These are phyloP conservation scores for Penicillium nucicola DNA, from an alignment of 495 filamentous ascomycete species.

Conservation along the genomic window DNA sequence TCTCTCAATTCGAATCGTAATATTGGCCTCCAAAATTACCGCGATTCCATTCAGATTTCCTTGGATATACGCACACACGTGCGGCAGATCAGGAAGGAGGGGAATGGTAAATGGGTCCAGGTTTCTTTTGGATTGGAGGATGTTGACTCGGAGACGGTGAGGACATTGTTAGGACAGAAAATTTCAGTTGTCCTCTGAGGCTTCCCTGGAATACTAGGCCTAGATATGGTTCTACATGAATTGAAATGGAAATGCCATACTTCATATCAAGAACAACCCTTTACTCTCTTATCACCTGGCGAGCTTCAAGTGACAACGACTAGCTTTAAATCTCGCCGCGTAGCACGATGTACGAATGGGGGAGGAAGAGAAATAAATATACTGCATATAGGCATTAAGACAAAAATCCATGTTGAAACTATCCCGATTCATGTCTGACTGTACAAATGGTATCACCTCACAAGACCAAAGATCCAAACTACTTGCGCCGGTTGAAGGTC, in stretches of 20 bases:
- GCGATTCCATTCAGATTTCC: constrained; percentile 18
- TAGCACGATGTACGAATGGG: no score
- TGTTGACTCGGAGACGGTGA: constrained; percentile 15
- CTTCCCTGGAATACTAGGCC: neutral
- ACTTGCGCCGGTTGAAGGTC: constrained; percentile 63
- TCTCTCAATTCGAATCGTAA: constrained; percentile 18
- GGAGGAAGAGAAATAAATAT: neutral
- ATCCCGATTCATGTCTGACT: constrained; percentile 18
- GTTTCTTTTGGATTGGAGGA: constrained; percentile 31
- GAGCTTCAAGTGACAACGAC: no score
- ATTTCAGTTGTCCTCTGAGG: constrained; percentile 2
- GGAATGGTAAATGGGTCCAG: constrained; percentile 37
- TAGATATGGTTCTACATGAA: no score
- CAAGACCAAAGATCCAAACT: constrained; percentile 7
- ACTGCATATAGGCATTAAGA: neutral
- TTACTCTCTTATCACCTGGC: no score
- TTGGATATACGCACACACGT: constrained; percentile 26
- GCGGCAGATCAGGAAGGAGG: constrained; percentile 23
- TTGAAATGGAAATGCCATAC: no score
- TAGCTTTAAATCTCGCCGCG: no score
- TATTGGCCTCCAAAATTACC: constrained; percentile 26
- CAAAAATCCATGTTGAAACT: neutral
- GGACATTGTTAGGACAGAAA: constrained; percentile 15
- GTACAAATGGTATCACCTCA: constrained; percentile 32
- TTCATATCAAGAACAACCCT: no score